phyloP scores from a whole-genome alignment of 352 stramenopile species.

The Globisporangium polare region DNA sequence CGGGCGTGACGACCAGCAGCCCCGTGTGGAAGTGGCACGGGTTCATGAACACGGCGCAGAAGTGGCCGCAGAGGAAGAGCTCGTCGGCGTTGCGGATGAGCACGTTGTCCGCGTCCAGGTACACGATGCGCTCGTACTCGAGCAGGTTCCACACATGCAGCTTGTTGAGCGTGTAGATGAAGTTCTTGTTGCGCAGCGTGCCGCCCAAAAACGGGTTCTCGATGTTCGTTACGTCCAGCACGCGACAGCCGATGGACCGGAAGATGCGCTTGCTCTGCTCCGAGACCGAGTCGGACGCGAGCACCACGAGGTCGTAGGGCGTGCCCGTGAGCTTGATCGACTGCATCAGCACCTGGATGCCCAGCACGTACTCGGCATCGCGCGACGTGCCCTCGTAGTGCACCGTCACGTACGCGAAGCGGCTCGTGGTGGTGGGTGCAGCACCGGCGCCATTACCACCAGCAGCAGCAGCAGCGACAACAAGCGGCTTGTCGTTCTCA shows the following conservation, averaged over 20 bases:
- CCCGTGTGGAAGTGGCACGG: conserved; percentile 89
- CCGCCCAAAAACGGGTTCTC: conserved; percentile 80
- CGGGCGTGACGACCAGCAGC: conserved; percentile 77
- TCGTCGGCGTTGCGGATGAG: conserved; percentile 87
- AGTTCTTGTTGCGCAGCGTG: conserved; percentile 82
- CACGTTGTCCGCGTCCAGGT: conserved; percentile 90
- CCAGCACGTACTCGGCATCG: conserved; percentile 82
- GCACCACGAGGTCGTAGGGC: conserved; percentile 80
- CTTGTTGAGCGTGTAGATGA: conserved; percentile 91
- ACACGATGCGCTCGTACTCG: conserved; percentile 89
- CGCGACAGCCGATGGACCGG: conserved; percentile 73
- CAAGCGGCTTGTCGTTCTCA: conserved; percentile 9
- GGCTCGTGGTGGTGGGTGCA: conserved; percentile 27
- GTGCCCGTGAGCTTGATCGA: conserved; percentile 83
- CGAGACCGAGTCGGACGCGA: conserved; percentile 82
- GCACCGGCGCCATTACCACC: background rate
- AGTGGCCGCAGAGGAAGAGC: conserved; percentile 82
- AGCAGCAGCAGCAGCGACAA: background rate
- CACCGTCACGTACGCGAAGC: conserved; percentile 83
- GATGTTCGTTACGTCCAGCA: conserved; percentile 86
- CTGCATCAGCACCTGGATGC: conserved; percentile 82
- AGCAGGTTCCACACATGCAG: conserved; percentile 89
- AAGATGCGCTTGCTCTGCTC: conserved; percentile 73
- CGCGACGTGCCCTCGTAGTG: conserved; percentile 84
- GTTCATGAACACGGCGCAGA: conserved; percentile 91